Evolutionary conservation across 371 early-diverging fungal species (phyloP), one percentile per base, ranked within the genome.

Genomic region (Parasitella parasitica): DNA sequence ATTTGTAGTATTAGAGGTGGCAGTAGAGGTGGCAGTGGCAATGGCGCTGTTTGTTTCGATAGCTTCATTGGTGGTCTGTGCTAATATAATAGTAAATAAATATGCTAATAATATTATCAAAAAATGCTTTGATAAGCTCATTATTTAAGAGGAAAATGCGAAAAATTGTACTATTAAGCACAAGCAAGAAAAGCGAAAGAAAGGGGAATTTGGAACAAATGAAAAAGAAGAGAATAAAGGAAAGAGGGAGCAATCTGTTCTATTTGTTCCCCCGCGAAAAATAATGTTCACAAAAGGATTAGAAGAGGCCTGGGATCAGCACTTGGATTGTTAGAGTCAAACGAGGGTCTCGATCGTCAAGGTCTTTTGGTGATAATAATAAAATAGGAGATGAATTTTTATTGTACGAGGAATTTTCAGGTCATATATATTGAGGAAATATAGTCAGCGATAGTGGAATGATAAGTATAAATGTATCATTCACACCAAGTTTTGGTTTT

Each of bases 231-330:
- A 26, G n/a, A 26, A 32, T 34, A 26, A 49, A 36, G 35, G 34
- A 57, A 46, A 48, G 50, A 48, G 32, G 36, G 58, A 41, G 49
- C 13, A 57, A 28, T 35, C 36, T 35, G 46, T 28, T 20, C 34
- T 28, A 28, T 58, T 58, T 16, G 36, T 46, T 48, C 59, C 50
- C 59, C 50, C 50, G 9, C 26, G 36, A 43, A 38, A 34, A 48
- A 58, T 22, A 43, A 43, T 43, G 43, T 43, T 20, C 9, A 43
- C 20, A 32, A 32, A 32, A 32, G 20, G 43, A 22, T 20, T 43
- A 43, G 22, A 43, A 43, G 20, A 20, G 43, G 43, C 43, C 43
- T 43, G 43, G 43, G 43, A 43, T 43, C 43, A 43, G 43, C 22
- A 22, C 43, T 43, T 20, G 43, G 22, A n/a, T n/a, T 9, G 6